A percentile compares a stretch with the other conserved stretches of the same genome.
Evolutionary conservation across 345 rosid species (phyloP).

Genomic region (Lumnitzera racemosa): DNA sequence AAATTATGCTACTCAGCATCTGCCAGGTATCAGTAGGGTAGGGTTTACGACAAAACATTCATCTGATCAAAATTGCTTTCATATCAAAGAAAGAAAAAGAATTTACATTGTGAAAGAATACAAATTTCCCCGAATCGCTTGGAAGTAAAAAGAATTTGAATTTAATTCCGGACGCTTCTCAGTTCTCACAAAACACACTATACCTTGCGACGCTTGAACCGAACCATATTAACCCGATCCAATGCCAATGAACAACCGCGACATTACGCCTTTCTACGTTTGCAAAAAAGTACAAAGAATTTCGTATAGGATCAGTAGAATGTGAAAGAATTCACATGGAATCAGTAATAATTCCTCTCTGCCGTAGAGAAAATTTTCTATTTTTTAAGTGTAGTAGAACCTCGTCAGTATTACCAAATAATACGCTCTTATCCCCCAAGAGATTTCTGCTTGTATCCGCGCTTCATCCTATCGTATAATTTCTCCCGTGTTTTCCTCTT

Average conservation of each 20-base stretch:
- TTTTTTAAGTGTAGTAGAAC: background rate
- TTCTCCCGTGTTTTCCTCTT: slow-evolving; percentile 81
- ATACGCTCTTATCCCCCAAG: slow-evolving; percentile 35
- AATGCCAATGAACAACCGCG: background rate
- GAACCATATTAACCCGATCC: background rate
- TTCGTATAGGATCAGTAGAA: too few relatives aligned
- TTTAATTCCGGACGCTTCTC: background rate
- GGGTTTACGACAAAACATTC: too few relatives aligned
- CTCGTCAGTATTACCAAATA: background rate
- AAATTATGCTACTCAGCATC: too few relatives aligned
- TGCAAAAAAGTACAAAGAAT: too few relatives aligned
- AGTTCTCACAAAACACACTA: background rate
- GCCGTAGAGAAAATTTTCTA: too few relatives aligned
- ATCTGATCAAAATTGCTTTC: slow-evolving; percentile 3
- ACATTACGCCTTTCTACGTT: background rate
- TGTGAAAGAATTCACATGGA: too few relatives aligned
- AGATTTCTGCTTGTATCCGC: slow-evolving; percentile 75
- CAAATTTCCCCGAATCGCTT: background rate
- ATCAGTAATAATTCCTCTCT: too few relatives aligned
- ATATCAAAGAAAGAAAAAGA: background rate
- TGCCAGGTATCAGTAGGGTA: too few relatives aligned
- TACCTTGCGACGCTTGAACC: slow-evolving; percentile 1
- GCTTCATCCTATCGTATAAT: slow-evolving; percentile 49
- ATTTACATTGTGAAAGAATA: slow-evolving; percentile 7
- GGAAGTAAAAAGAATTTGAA: background rate